Evolutionary conservation across 2,329 filamentous ascomycete genomes (phyloP), one percentile per base, ranked within the genome.

Genomic region (Teratosphaeria gauchensis): DNA sequence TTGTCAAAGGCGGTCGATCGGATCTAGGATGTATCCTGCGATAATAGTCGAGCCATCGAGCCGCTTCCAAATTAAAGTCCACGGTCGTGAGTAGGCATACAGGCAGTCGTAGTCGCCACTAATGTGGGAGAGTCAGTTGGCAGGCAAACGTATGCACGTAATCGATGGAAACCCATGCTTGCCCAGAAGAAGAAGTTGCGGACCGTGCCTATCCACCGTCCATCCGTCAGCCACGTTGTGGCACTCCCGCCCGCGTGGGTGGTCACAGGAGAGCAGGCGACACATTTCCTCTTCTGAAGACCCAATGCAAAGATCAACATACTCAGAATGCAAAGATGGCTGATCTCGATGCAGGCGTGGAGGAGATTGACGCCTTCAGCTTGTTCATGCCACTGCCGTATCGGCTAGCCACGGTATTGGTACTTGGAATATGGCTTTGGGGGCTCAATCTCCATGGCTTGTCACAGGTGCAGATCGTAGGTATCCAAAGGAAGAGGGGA

Each of bases 341-440:
- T 28, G 58, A 58, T 14, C 55, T 62, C 33, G 61, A 62, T 35
- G 51, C 56, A 12, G 38, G 42, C 28, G 63, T 63, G 51, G 67
- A 66, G 58, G 70, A 75, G 64, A 84, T 95, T 74, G 92, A 96
- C 81, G 82, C 84, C 74, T 94, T 96, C 80, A 92, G 89, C 81
- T 80, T 89, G 71, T 81, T 88, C 63, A 86, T 97, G 65, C 94
- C 92, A 56, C 80, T 97, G 61, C 92, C 94, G 51, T 96, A 92
- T 74, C 87, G 92, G 65, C 85, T 96, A 60, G 90, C 90, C 61
- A 83, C 95, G 66, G 87, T 96, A 67, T 78, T 94, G 63, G 87
- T 95, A 56, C 78, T 95, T 63, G 92, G 90, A 66, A 86, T 95
- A 69, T 97, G 92, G 92, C 91, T 90, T 72, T 99, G 92, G 91